These are phyloP conservation scores for Trypanosoma rangeli DNA, from an alignment of 208 protist genomes.

Conservation along the genomic window DNA sequence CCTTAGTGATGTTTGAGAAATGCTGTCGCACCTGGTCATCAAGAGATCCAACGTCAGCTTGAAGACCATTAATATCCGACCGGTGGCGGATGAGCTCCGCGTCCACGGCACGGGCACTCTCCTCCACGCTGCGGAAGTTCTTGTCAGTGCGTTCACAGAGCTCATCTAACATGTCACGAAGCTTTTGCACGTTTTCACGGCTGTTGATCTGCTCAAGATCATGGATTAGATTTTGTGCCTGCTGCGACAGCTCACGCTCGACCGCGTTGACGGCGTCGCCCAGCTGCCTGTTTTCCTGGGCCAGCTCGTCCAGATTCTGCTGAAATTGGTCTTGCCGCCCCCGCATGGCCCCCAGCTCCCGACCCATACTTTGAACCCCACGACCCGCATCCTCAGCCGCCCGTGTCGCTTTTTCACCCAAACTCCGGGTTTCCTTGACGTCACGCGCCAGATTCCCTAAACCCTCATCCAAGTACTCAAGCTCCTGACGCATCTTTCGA, in stretches of 20 bases:
- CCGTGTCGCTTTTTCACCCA: constrained; percentile 43
- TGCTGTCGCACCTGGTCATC: constrained; percentile 43
- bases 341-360: constrained; percentile 38
- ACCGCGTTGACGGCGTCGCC: constrained; percentile 27
- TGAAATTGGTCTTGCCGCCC: constrained; percentile 39
- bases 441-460: constrained; percentile 40
- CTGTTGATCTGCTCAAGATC: not conserved
- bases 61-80: constrained; percentile 39
- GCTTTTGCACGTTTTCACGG: constrained; percentile 11
- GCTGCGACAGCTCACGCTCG: constrained; percentile 25
- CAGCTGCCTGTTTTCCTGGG: constrained; percentile 23
- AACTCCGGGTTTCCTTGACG: constrained; percentile 38
- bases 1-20: constrained; percentile 40
- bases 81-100: constrained; percentile 56
- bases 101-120: constrained; percentile 75
- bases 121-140: constrained; percentile 81
- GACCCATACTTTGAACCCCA: constrained; percentile 48
- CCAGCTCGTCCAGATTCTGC: constrained; percentile 44
- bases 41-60: constrained; percentile 36
- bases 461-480: constrained; percentile 52
- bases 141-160: constrained; percentile 81
- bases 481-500: constrained; percentile 35
- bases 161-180: constrained; percentile 70
- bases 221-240: not conserved
- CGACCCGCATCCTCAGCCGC: constrained; percentile 40